Conservation (phyloP, 495 filamentous ascomycete species). For the Penicillium ucsense region DNA sequence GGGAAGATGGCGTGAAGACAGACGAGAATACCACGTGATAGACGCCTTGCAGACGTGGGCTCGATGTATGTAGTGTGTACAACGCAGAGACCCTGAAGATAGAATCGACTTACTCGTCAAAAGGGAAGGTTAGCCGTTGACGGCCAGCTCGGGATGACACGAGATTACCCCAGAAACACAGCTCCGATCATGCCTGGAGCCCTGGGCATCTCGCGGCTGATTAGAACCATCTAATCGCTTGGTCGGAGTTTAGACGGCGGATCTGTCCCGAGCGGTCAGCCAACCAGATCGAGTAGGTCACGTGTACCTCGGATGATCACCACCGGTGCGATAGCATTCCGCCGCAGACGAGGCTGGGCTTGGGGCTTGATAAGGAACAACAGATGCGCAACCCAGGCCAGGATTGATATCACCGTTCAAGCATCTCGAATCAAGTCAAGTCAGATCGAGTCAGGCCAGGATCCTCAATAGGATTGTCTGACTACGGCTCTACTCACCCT, state of each 20-base stretch:
- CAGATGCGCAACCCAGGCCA: too few species aligned
- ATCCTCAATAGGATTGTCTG: too few species aligned
- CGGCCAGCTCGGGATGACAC: background rate
- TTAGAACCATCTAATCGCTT: conserved; percentile 3
- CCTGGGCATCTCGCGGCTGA: conserved; percentile 1
- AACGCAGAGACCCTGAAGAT: background rate
- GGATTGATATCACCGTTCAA: too few species aligned
- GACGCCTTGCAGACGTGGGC: too few species aligned
- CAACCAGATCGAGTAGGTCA: background rate
- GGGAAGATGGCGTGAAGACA: background rate
- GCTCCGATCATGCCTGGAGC: conserved; percentile 12
- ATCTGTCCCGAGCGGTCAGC: background rate
- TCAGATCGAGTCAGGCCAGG: too few species aligned
- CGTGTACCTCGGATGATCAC: too few species aligned
- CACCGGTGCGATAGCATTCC: too few species aligned
- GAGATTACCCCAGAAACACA: conserved; percentile 7
- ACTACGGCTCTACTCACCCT: too few species aligned
- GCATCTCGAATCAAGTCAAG: too few species aligned
- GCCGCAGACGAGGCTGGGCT: too few species aligned
- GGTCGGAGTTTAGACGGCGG: background rate
- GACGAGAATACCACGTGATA: too few species aligned
- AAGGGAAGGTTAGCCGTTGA: background rate
- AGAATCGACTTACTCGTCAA: background rate
- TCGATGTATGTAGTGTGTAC: background rate
- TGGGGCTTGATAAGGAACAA: too few species aligned